A percentile compares a stretch with the other conserved stretches of the same genome.
Conservation (phyloP, 2,329 filamentous ascomycete species). For the Colletotrichum euphorbiae region DNA sequence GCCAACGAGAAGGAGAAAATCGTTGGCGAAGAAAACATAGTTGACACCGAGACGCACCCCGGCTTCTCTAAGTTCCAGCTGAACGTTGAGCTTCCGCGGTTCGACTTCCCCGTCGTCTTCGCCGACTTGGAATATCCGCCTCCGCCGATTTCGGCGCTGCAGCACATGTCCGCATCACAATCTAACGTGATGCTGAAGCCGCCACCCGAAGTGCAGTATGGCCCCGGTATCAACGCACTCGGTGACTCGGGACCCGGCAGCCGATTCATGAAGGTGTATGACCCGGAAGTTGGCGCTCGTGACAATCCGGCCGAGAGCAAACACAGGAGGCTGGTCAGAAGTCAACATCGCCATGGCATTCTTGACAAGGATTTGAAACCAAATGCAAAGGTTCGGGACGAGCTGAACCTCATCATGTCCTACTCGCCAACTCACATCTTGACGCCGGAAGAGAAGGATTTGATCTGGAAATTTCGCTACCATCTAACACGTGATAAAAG, state of each 20-base stretch:
- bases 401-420: constrained; percentile 89
- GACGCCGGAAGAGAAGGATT: constrained; percentile 90
- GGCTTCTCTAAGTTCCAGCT: constrained; percentile 77
- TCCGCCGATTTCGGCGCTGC: constrained; percentile 82
- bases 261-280: constrained; percentile 86
- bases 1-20: constrained; percentile 46
- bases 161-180: constrained; percentile 71
- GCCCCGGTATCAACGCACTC: constrained; percentile 85
- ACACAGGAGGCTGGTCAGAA: constrained; percentile 90
- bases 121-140: constrained; percentile 92
- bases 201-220: constrained; percentile 88
- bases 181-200: constrained; percentile 80
- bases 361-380: constrained; percentile 95
- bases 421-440: constrained; percentile 93
- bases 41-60: constrained; percentile 59
- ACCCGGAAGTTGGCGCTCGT: constrained; percentile 88
- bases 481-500: constrained; percentile 93
- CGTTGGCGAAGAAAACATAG: constrained; percentile 43
- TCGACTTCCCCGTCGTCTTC: constrained; percentile 96
- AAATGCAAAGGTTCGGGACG: constrained; percentile 94
- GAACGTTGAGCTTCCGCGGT: constrained; percentile 91
- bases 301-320: constrained; percentile 97
- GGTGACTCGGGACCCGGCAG: constrained; percentile 64
- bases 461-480: constrained; percentile 97
- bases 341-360: constrained; percentile 89